Base-by-base conservation (phyloP, 768 basidiomycete species). In the Epithele typhae region DNA sequence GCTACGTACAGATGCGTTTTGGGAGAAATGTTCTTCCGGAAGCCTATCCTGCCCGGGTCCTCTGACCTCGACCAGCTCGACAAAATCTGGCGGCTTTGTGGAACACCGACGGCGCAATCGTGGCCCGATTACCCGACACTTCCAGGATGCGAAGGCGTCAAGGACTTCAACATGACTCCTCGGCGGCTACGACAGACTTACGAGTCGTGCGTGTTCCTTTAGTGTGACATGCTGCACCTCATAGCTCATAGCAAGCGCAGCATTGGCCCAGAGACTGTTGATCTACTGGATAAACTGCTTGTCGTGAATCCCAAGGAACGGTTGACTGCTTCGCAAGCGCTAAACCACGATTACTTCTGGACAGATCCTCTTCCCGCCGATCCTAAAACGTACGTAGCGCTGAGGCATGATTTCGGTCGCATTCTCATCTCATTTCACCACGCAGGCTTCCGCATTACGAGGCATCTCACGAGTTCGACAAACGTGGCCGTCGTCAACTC, bases 281-380 rank as follows among this genome's bases (percentile, higher is more conserved):
- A 95, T 61, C 70, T 97, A 21, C 59, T 96, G 52, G 92, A 93
- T 55, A 83, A 81, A 58, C 68, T 97, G 27, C 69, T 97, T 22
- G 81, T 74, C 0, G 84, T 92, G 56, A 88, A 97, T 62, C 95
- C 95, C 2, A 73, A 75, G 50, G 78, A 87, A 46, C 77, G 95
- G 17, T 76, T 92, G 33, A 92, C 93, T 1, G 95, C 95, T 8
- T 66, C 78, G 2, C 76, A 91, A 48, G 94, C 94, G 0, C 75
- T 97, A 43, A 86, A 93, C 56, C 92, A 97, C 61, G 83, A 88
- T 17, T 98, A 92, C 70, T 96, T 98, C 65, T 96, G 91, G 90
- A 84, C 82, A 0, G 83, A 89, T 53, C 94, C 95, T 0, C 58
- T 92, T 30, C 89, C 93, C 27, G 87, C 87, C 18, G 87, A 90